phyloP scores from a whole-genome alignment of 106 monocot species.

The Allium cepa region DNA sequence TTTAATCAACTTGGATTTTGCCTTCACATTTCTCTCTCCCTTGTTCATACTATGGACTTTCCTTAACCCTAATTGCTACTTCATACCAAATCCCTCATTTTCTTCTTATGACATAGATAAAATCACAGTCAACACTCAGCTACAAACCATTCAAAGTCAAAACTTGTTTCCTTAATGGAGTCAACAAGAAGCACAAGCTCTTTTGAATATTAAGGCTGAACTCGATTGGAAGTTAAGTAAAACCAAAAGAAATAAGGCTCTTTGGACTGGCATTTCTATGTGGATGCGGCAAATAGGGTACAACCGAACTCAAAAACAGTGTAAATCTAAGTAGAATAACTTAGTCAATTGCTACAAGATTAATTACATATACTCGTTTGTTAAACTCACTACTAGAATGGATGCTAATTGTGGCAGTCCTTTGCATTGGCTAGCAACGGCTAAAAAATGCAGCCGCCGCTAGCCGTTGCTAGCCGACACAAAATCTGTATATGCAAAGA shows the following conservation, averaged over 20 bases:
- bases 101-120: neutral
- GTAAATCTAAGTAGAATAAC: conserved; percentile 99
- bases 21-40: neutral
- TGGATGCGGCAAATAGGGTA: conserved; percentile 52
- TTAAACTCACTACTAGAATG: too few species aligned
- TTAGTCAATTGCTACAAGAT: conserved; percentile 85
- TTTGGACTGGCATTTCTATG: conserved; percentile 58
- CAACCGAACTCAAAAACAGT: conserved; percentile 73
- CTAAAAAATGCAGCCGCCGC: too few species aligned
- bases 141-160: neutral
- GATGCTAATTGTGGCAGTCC: too few species aligned
- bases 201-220: conserved; percentile 48
- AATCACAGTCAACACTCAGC: neutral
- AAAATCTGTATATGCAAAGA: too few species aligned
- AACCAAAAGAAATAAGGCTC: conserved; percentile 75
- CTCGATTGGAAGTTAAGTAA: conserved; percentile 57
- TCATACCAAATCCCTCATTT: neutral
- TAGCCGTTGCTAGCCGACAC: too few species aligned
- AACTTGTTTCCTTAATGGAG: conserved; percentile 64
- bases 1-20: too few species aligned
- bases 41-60: neutral
- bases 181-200: conserved; percentile 50
- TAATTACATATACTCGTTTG: too few species aligned
- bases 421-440: too few species aligned
- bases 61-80: neutral